Evolutionary conservation across 805 yeast species (phyloP).

Genomic region (Yamadazyma sp.): DNA sequence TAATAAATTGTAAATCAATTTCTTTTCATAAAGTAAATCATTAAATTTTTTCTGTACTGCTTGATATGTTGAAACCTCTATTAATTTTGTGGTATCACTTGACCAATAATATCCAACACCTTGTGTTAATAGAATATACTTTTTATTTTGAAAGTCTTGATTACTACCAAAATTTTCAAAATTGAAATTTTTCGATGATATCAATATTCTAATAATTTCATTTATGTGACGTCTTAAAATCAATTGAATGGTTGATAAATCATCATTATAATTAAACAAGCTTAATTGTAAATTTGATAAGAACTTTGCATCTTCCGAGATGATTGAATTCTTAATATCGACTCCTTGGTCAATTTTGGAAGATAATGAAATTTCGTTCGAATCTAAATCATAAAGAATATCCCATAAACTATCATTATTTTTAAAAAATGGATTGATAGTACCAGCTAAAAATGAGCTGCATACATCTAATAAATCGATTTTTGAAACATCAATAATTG

Average conservation of each 20-base stretch:
- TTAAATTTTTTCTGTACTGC: conserved; percentile 34
- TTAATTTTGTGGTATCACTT: conserved; percentile 37
- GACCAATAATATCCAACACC: conserved; percentile 45
- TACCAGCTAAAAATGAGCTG: conserved; percentile 55
- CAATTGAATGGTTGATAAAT: conserved; percentile 42
- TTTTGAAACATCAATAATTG: conserved; percentile 60
- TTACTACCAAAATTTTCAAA: conserved; percentile 6
- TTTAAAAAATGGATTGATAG: conserved; percentile 64
- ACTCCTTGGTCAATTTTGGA: conserved; percentile 8
- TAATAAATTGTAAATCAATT: conserved; percentile 29
- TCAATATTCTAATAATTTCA: conserved; percentile 37
- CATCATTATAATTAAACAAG: conserved; percentile 44
- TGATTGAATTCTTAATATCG: conserved; percentile 32
- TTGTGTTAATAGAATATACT: conserved; percentile 27
- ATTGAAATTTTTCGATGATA: conserved; percentile 36
- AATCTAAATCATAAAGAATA: conserved; percentile 57
- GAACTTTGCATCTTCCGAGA: conserved; percentile 44
- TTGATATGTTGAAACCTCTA: conserved; percentile 42
- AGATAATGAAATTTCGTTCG: conserved; percentile 33
- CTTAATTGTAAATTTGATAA: conserved; percentile 41
- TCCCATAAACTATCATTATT: conserved; percentile 57
- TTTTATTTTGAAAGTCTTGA: conserved; percentile 5
- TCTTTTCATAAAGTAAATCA: conserved; percentile 27
- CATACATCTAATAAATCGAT: conserved; percentile 45
- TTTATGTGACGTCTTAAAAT: conserved; percentile 44